These are phyloP conservation scores for Galerina sulciceps DNA, from an alignment of 768 basidiomycete genomes.

Conservation along the genomic window DNA sequence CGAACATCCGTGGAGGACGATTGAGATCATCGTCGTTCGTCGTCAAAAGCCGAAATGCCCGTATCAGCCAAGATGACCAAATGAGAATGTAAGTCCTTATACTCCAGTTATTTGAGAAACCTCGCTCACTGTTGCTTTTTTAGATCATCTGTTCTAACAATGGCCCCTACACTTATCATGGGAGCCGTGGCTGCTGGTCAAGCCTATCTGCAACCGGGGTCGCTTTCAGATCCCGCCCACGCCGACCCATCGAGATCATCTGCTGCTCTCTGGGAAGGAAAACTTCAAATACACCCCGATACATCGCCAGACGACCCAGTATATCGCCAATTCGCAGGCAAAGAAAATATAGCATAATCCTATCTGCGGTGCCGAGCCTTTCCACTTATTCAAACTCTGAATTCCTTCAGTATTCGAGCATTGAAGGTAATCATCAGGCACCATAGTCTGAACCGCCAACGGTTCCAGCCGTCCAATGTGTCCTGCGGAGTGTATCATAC, in stretches of 20 bases:
- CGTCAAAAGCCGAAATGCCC: slow-evolving; percentile 74
- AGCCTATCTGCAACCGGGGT: slow-evolving; percentile 62
- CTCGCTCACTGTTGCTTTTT: slow-evolving; percentile 9
- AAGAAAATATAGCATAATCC: slow-evolving; percentile 29
- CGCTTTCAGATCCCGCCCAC: slow-evolving; percentile 75
- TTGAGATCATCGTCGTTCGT: slow-evolving; percentile 86
- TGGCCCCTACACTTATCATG: slow-evolving; percentile 52
- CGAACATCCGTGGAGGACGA: slow-evolving; percentile 87
- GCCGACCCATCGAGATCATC: slow-evolving; percentile 81
- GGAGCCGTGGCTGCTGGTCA: slow-evolving; percentile 65
- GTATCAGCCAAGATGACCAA: slow-evolving; percentile 51
- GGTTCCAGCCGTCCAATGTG: too few relatives aligned
- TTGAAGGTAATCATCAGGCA: too few relatives aligned
- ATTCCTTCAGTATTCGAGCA: not conserved
- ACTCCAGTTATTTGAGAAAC: not conserved
- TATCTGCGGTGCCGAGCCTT: not conserved
- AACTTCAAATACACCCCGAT: slow-evolving; percentile 86
- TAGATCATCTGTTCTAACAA: slow-evolving; percentile 47
- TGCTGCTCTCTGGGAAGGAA: slow-evolving; percentile 84
- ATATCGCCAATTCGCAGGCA: slow-evolving; percentile 30
- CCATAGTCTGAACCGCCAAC: too few relatives aligned
- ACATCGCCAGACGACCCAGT: slow-evolving; percentile 71
- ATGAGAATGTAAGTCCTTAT: slow-evolving; percentile 45
- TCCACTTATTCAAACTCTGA: not conserved
- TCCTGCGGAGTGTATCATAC: too few relatives aligned